phyloP scores from a whole-genome alignment of 495 filamentous ascomycete species.

The Penicillium robsamsonii region DNA sequence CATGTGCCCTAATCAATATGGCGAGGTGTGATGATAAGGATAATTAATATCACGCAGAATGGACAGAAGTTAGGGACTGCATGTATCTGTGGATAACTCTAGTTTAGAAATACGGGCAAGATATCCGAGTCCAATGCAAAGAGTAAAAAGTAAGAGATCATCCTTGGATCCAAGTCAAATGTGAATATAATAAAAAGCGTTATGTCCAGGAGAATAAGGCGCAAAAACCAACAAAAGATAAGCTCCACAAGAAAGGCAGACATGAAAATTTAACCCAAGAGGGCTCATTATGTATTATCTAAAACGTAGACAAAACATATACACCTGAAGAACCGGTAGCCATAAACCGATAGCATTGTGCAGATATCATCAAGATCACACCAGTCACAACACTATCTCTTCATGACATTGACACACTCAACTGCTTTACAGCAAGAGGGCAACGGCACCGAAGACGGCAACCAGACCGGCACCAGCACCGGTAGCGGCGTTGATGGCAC shows the following conservation, averaged over 20 bases:
- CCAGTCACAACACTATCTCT: slow-evolving; percentile 9
- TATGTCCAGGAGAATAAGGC: slow-evolving; percentile 25
- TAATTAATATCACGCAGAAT: not conserved
- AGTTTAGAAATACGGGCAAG: not conserved
- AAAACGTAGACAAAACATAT: slow-evolving; percentile 29
- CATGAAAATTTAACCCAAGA: slow-evolving; percentile 16
- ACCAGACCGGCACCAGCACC: slow-evolving; percentile 69
- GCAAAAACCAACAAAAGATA: slow-evolving; percentile 7
- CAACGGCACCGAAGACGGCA: slow-evolving; percentile 70
- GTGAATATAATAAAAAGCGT: slow-evolving; percentile 13
- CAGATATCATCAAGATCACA: not conserved
- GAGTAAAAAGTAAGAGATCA: slow-evolving; percentile 1
- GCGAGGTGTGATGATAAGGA: not conserved
- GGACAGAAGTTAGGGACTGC: not conserved
- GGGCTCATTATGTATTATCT: slow-evolving; percentile 31
- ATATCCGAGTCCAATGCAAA: not conserved
- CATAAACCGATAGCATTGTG: slow-evolving; percentile 8
- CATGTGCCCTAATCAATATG: not conserved
- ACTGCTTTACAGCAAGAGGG: slow-evolving; percentile 67
- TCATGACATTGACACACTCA: slow-evolving; percentile 12
- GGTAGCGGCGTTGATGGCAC: slow-evolving; percentile 42
- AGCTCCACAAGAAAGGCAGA: slow-evolving; percentile 3
- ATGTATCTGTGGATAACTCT: not conserved
- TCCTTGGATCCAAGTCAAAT: slow-evolving; percentile 7
- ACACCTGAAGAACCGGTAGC: slow-evolving; percentile 19